Evolutionary conservation across 2,329 filamentous ascomycete species (phyloP).

Genomic region (Xylariaceae sp.): DNA sequence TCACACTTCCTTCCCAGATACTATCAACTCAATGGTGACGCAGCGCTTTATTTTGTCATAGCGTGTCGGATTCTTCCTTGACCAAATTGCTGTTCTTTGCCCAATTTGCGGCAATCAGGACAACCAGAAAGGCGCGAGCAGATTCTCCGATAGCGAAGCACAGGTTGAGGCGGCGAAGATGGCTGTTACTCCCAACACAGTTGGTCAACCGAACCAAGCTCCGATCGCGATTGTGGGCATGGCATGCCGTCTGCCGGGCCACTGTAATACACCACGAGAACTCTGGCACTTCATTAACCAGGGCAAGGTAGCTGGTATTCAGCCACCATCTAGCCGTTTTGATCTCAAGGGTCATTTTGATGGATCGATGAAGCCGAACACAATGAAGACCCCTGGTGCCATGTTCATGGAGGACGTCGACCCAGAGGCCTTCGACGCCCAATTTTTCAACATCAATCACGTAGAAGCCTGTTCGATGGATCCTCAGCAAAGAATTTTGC

Average conservation of each 20-base stretch:
- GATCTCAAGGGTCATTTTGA: conserved; percentile 35
- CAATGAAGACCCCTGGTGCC: conserved; percentile 32
- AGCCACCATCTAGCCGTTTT: conserved; percentile 36
- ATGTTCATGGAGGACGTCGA: conserved; percentile 38
- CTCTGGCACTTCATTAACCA: conserved; percentile 5
- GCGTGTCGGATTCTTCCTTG: no score
- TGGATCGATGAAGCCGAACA: conserved; percentile 30
- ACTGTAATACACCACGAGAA: neutral
- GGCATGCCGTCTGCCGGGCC: neutral
- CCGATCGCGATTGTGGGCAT: neutral
- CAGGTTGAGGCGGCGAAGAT: no score
- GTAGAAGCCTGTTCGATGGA: conserved; percentile 21
- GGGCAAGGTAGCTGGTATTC: conserved; percentile 12
- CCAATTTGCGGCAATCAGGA: no score
- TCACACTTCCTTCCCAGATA: no score
- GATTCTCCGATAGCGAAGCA: no score
- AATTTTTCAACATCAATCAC: conserved; percentile 24
- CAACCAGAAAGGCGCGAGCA: no score
- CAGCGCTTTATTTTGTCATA: no score
- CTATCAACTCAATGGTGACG: no score
- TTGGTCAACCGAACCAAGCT: no score
- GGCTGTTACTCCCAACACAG: no score
- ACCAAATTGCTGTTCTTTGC: no score
- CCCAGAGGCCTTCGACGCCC: conserved; percentile 31
- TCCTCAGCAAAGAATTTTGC: conserved; percentile 23